Conservation (phyloP, 2,329 filamentous ascomycete species). For the Aspergillus sp. region DNA sequence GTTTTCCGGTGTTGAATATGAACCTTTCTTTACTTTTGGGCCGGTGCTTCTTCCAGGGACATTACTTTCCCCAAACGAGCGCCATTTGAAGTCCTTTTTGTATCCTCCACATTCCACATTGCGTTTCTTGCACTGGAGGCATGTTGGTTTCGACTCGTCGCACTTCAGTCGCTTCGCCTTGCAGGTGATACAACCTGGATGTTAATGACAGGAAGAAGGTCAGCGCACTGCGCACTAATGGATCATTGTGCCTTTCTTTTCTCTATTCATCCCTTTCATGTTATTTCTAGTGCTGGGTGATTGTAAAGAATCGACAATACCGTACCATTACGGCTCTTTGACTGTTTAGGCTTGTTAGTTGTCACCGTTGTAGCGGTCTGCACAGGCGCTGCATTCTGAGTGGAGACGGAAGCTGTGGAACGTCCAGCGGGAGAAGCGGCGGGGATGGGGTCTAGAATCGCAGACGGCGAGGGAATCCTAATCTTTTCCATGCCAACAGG, state of each 20-base stretch:
- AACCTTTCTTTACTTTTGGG: constrained; percentile 50
- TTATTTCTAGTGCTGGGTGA: constrained; percentile 1
- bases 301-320: constrained; percentile 17
- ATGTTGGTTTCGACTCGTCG: constrained; percentile 69
- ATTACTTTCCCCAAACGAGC: constrained; percentile 65
- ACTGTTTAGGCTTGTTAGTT: constrained; percentile 65
- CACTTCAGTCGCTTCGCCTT: constrained; percentile 73
- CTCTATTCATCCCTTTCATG: constrained; percentile 8
- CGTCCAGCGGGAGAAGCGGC: constrained; percentile 24
- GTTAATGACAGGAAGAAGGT: constrained; percentile 24
- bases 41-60: constrained; percentile 40
- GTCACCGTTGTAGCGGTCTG: constrained; percentile 7
- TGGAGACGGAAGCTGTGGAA: constrained; percentile 29
- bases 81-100: constrained; percentile 75
- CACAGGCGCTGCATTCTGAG: constrained; percentile 19
- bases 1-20: not conserved
- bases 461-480: constrained; percentile 60
- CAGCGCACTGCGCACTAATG: constrained; percentile 26
- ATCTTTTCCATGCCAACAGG: constrained; percentile 56
- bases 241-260: constrained; percentile 6
- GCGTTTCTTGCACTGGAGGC: constrained; percentile 65
- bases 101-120: constrained; percentile 69
- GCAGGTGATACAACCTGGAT: constrained; percentile 68
- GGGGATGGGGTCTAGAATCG: constrained; percentile 46
- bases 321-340: constrained; percentile 74